Conservation (phyloP, 495 filamentous ascomycete genomes). For the Amniculicola lignicola region DNA sequence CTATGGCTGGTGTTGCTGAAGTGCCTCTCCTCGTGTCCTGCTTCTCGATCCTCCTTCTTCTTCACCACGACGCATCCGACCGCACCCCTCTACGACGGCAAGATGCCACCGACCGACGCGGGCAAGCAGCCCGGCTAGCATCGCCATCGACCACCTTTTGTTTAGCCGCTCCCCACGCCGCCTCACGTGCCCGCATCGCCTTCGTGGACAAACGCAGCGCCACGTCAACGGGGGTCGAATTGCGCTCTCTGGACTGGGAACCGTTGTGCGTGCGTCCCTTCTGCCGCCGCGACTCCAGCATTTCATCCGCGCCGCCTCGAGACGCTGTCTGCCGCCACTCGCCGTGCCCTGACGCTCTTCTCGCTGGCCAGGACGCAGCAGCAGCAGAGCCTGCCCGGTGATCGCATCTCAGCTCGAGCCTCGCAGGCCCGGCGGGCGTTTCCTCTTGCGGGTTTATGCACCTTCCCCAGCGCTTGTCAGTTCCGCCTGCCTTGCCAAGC, state of each 20-base stretch:
- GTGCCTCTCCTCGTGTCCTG: constrained; percentile 28
- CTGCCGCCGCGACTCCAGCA: too few relatives aligned
- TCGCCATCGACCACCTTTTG: neutral
- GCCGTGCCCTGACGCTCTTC: neutral
- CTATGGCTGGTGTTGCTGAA: constrained; percentile 8
- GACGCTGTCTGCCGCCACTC: neutral
- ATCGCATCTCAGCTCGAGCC: constrained; percentile 14
- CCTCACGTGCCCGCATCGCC: constrained; percentile 18
- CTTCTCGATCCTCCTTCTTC: constrained; percentile 16
- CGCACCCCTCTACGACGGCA: constrained; percentile 6
- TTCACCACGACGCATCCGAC: constrained; percentile 4
- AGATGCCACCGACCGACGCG: constrained; percentile 1
- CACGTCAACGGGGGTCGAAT: constrained; percentile 26
- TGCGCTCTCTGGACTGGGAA: neutral
- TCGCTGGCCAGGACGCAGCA: neutral
- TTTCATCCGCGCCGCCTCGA: neutral
- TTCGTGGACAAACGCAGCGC: constrained; percentile 15
- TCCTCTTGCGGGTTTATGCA: constrained; percentile 6
- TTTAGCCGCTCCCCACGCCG: constrained; percentile 1
- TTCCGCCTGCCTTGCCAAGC: too few relatives aligned
- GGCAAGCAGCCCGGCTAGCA: constrained; percentile 7
- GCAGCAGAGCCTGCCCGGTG: neutral
- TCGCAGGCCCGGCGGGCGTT: constrained; percentile 20
- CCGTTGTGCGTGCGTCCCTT: too few relatives aligned
- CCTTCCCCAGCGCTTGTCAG: neutral